These are phyloP conservation scores for Przewalskia tangutica DNA, from an alignment of 257 asterid species.

Conservation along the genomic window DNA sequence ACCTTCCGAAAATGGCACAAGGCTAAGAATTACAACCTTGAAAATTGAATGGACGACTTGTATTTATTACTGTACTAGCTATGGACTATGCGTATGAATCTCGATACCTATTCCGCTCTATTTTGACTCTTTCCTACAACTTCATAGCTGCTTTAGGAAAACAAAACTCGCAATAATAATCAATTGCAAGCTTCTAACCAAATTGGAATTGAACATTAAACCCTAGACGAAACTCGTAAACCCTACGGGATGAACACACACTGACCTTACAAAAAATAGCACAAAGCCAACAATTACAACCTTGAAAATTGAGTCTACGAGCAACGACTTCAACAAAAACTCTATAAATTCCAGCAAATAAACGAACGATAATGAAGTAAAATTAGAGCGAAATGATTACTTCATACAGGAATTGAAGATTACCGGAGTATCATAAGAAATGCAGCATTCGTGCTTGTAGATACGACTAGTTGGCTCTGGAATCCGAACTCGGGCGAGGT, in stretches of 20 bases:
- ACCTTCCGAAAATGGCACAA: background rate
- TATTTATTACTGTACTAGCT: too few species aligned
- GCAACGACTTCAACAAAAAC: background rate
- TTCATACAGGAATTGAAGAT: background rate
- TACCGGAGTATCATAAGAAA: constrained; percentile 93
- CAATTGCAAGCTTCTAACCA: too few species aligned
- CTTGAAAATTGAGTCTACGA: background rate
- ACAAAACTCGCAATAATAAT: background rate
- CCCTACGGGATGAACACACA: background rate
- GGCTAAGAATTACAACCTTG: background rate
- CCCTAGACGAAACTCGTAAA: background rate
- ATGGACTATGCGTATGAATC: background rate
- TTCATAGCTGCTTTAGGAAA: background rate
- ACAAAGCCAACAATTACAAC: background rate
- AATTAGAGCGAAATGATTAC: background rate
- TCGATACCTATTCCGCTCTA: background rate
- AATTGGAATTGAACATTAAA: background rate
- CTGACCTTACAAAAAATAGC: too few species aligned
- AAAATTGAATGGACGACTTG: too few species aligned
- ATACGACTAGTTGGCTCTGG: constrained; percentile 95
- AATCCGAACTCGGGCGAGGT: constrained; percentile 80
- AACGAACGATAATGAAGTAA: background rate
- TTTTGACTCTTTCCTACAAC: background rate
- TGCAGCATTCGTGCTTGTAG: constrained; percentile 94
- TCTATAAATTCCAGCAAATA: background rate